Conservation (phyloP, 2,329 filamentous ascomycete species). For the Exophiala phaeomuriformis region DNA sequence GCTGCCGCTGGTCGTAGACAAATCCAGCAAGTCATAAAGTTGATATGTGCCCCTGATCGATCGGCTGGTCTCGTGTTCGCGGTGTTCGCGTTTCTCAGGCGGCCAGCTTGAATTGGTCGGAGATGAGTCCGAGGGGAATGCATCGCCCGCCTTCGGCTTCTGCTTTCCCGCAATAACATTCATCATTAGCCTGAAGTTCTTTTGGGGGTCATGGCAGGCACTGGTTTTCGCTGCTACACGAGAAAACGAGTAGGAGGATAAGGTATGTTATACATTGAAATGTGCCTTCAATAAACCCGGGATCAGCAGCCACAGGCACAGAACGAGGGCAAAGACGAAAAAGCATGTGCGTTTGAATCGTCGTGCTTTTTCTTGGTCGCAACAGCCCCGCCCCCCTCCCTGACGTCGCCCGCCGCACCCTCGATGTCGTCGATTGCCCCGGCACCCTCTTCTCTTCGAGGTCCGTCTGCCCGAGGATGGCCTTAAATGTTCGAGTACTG, state of each 20-base stretch:
- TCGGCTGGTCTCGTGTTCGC: slow-evolving; percentile 20
- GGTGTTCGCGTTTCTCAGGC: slow-evolving; percentile 17
- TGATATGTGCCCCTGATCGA: slow-evolving; percentile 30
- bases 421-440: slow-evolving; percentile 3
- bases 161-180: too few relatives aligned
- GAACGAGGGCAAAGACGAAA: slow-evolving; percentile 12
- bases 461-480: not conserved
- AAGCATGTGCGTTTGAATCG: slow-evolving; percentile 17
- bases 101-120: slow-evolving; percentile 5
- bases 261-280: slow-evolving; percentile 13
- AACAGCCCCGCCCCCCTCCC: not conserved
- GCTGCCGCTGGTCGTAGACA: slow-evolving; percentile 30
- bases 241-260: not conserved
- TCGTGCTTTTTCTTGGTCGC: slow-evolving; percentile 13
- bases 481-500: slow-evolving; percentile 4
- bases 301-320: slow-evolving; percentile 22
- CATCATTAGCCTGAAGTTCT: too few relatives aligned
- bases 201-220: too few relatives aligned
- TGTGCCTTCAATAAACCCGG: slow-evolving; percentile 18
- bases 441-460: slow-evolving; percentile 5
- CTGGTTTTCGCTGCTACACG: too few relatives aligned
- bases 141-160: too few relatives aligned
- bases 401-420: slow-evolving; percentile 8
- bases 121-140: too few relatives aligned
- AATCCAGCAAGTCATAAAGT: slow-evolving; percentile 31